phyloP scores from a whole-genome alignment of 768 basidiomycete species.

The Trametes sanguinea region DNA sequence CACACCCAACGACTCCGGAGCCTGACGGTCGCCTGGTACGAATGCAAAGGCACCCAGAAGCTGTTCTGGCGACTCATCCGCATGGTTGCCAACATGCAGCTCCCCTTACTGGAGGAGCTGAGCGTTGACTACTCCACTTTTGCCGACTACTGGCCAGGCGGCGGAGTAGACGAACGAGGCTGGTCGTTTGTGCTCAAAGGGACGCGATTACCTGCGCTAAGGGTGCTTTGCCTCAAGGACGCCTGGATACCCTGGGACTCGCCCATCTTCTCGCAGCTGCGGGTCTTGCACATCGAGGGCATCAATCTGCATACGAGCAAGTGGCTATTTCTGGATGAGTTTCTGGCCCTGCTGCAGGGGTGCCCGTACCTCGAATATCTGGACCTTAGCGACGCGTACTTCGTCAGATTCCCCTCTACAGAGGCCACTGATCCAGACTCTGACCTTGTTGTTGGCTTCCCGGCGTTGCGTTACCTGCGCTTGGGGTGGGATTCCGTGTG shows the following conservation, averaged over 20 bases:
- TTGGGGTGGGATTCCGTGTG: background rate
- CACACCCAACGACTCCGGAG: background rate
- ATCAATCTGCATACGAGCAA: background rate
- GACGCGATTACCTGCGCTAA: background rate
- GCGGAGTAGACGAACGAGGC: too few species aligned
- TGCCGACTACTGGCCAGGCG: too few species aligned
- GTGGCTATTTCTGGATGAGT: background rate
- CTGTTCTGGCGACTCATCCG: too few species aligned
- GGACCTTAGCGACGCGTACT: background rate
- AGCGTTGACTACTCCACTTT: too few species aligned
- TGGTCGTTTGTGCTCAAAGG: background rate
- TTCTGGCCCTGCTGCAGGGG: background rate
- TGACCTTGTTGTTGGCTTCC: background rate
- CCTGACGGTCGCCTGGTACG: background rate
- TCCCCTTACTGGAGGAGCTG: too few species aligned
- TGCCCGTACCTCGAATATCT: background rate
- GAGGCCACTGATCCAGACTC: background rate
- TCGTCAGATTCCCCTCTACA: background rate
- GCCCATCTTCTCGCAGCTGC: background rate
- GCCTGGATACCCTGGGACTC: constrained; percentile 1
- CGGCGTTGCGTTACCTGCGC: background rate
- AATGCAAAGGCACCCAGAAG: too few species aligned
- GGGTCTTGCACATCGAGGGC: background rate
- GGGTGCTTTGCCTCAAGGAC: background rate
- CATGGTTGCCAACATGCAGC: too few species aligned